phyloP scores from a whole-genome alignment of 2,329 filamentous ascomycete species.

The Curvularia hawaiiensis region DNA sequence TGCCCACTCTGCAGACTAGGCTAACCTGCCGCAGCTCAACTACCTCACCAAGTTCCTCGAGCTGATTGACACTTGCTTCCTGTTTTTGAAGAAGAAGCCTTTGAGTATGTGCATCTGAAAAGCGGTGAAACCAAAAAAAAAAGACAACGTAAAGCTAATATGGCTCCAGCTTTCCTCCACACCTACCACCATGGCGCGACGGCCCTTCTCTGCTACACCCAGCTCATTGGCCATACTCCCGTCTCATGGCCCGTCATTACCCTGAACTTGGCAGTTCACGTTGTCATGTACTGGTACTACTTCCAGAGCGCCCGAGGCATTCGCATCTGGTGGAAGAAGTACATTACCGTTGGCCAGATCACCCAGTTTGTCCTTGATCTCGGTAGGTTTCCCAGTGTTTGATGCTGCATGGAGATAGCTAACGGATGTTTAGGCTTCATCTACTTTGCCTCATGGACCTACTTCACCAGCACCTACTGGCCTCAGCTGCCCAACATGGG shows the following conservation, averaged over 20 bases:
- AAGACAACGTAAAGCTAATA: conserved; percentile 31
- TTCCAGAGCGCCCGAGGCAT: conserved; percentile 97
- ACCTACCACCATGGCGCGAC: conserved; percentile 99
- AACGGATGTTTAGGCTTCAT: conserved; percentile 73
- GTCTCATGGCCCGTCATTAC: conserved; percentile 96
- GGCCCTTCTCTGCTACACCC: conserved; percentile 95
- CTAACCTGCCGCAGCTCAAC: conserved; percentile 73
- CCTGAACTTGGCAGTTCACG: conserved; percentile 91
- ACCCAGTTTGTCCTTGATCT: conserved; percentile 97
- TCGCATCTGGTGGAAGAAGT: conserved; percentile 99
- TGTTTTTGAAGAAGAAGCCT: conserved; percentile 99
- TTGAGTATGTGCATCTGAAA: conserved; percentile 64
- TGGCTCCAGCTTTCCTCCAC: conserved; percentile 81
- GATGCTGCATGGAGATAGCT: conserved; percentile 14
- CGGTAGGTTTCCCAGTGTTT: conserved; percentile 61
- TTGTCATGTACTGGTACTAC: conserved; percentile 99
- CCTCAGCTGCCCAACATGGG: conserved; percentile 81
- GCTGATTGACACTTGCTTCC: conserved; percentile 91
- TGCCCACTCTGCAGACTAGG: conserved; percentile 1
- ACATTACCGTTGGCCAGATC: conserved; percentile 97
- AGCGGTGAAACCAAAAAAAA: neutral
- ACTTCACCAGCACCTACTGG: conserved; percentile 94
- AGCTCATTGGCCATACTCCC: conserved; percentile 88
- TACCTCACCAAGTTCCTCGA: conserved; percentile 99
- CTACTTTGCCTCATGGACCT: conserved; percentile 99